Evolutionary conservation across 129 eudicot species (phyloP), one percentile per base, ranked within the genome.

Genomic region (Flaveria robusta): DNA sequence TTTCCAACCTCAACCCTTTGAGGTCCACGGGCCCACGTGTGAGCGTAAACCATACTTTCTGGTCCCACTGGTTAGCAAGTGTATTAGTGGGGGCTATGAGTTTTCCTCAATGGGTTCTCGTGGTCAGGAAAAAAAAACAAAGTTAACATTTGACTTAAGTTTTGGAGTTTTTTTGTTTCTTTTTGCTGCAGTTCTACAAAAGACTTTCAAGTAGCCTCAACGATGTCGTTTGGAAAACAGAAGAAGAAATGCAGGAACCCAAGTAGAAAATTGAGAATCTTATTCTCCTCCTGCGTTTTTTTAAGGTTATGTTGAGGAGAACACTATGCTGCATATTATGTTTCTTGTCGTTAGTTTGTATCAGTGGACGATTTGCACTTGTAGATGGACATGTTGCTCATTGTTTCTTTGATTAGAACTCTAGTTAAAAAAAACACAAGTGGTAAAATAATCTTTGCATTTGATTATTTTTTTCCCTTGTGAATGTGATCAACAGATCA

Each of bases 141-240:
- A 16, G 16, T 47, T 47, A 9, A 6, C 2, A 9, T 46, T 14
- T 55, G 22, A 27, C 27, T 20, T 55, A 55, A 55, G 15, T 20
- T 55, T 50, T 16, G 11, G 16, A 4, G 1, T 6, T 5, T 70
- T 70, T 37, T 58, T 49, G 19, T 81, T 34, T 39, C 49, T 10
- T 62, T 74, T 70, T 62, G 43, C 12, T 73, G 86, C 88, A 94
- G 98, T 91, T 93, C 74, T 94, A 91, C 67, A 94, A 94, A 47
- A 85, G 87, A 51, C 92, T 91, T 19, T 91, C 98, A 6, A 91
- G 87, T 74, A 75, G 89, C 83, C 96, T 94, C n/a, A 82, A 86
- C 1, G 90, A 91, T 78, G 97, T 94, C 0, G 98, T 94, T 16
- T 94, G 98, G 98, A 94, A 94, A 86, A 88, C 98, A 8, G 98